A percentile compares a stretch with the other conserved stretches of the same genome.
Conservation (phyloP, 2,329 filamentous ascomycete species). For the Achaetomium macrosporum region DNA sequence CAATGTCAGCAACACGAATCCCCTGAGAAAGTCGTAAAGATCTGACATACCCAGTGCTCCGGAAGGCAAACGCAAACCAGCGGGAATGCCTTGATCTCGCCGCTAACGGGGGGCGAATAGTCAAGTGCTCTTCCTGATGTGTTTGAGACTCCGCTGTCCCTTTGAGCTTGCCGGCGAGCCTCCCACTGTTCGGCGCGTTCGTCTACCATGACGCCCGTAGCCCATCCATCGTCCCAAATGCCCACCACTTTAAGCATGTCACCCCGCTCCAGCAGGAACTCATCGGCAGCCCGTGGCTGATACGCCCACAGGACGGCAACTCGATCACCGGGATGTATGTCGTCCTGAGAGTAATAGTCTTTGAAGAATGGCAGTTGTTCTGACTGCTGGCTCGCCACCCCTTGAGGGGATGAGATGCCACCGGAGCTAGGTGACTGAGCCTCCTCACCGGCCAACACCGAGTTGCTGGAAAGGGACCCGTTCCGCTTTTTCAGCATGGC, state of each 20-base stretch:
- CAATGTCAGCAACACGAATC: too few relatives aligned
- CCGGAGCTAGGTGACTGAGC: constrained; percentile 68
- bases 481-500: constrained; percentile 63
- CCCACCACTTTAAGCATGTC: constrained; percentile 98
- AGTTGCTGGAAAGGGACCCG: constrained; percentile 85
- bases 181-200: constrained; percentile 90
- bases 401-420: constrained; percentile 78
- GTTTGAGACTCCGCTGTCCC: constrained; percentile 90
- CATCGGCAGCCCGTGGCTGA: constrained; percentile 85
- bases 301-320: constrained; percentile 96
- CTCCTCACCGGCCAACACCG: constrained; percentile 64
- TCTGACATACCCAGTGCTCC: constrained; percentile 60
- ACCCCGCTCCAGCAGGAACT: constrained; percentile 87
- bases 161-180: constrained; percentile 64
- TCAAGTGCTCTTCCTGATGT: constrained; percentile 57
- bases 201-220: constrained; percentile 78
- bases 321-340: constrained; percentile 85
- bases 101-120: constrained; percentile 57
- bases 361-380: constrained; percentile 96
- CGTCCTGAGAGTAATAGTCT: constrained; percentile 96
- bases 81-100: constrained; percentile 96
- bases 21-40: too few relatives aligned
- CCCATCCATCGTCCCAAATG: constrained; percentile 99
- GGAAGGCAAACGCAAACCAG: constrained; percentile 93
- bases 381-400: constrained; percentile 79